A percentile compares a stretch with the other conserved stretches of the same genome.
Conservation (phyloP, 2,329 filamentous ascomycete species). For the Simplicillium sp. region DNA sequence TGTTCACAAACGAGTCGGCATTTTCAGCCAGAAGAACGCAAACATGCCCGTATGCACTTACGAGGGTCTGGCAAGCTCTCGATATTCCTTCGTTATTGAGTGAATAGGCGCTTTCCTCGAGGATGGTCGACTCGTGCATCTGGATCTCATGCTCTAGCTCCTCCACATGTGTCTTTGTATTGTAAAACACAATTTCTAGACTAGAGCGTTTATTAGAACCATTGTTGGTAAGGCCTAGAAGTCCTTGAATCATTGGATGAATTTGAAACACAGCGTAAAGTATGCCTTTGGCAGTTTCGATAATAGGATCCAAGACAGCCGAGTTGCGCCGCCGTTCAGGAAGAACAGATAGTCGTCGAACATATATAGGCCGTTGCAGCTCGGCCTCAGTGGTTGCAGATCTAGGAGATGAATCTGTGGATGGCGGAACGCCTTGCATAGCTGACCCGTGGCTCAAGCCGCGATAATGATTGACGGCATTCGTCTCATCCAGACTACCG, state of each 20-base stretch:
- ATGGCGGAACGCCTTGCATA: conserved; percentile 42
- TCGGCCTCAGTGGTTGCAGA: conserved; percentile 49
- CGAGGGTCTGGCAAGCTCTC: conserved; percentile 51
- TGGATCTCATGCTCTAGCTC: conserved; percentile 57
- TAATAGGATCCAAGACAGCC: conserved; percentile 48
- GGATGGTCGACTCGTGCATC: conserved; percentile 41
- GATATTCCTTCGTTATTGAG: conserved; percentile 56
- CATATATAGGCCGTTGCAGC: conserved; percentile 51
- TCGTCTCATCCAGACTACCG: conserved; percentile 52
- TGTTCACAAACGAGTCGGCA: conserved; percentile 54
- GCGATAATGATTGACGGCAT: conserved; percentile 56
- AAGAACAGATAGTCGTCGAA: conserved; percentile 52
- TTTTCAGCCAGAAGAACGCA: conserved; percentile 51
- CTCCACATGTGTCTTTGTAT: conserved; percentile 57
- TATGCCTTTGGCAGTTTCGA: conserved; percentile 57
- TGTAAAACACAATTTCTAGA: conserved; percentile 58
- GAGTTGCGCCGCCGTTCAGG: conserved; percentile 56
- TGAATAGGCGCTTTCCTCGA: conserved; percentile 36
- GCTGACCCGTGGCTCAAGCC: conserved; percentile 61
- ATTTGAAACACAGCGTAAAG: conserved; percentile 60
- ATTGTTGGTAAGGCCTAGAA: conserved; percentile 53
- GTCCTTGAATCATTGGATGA: conserved; percentile 57
- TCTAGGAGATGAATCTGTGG: conserved; percentile 36
- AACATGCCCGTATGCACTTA: conserved; percentile 56
- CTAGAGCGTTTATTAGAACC: conserved; percentile 52